Evolutionary conservation across 148 eudicot species (phyloP).

Genomic region (Cornus suecica): DNA sequence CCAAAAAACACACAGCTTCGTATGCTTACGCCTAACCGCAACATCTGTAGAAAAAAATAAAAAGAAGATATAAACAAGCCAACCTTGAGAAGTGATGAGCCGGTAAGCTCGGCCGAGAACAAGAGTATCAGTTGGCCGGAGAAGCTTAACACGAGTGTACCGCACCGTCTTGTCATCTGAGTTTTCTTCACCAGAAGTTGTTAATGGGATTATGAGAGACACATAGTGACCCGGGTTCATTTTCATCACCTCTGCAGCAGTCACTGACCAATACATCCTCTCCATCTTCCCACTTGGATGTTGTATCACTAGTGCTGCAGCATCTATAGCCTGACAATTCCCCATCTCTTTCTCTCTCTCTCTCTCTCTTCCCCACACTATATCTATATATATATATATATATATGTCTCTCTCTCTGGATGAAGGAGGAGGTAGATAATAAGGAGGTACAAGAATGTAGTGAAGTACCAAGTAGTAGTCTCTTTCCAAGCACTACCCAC

Average conservation of each 20-base stretch:
- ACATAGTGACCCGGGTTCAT: slow-evolving; percentile 89
- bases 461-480: slow-evolving; percentile 9
- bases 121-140: slow-evolving; percentile 69
- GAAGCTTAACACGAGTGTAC: slow-evolving; percentile 88
- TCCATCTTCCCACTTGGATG: slow-evolving; percentile 79
- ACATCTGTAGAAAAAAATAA: background rate
- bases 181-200: slow-evolving; percentile 26
- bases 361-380: too few species aligned
- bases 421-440: background rate
- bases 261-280: slow-evolving; percentile 70
- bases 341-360: slow-evolving; percentile 57
- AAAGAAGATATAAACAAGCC: background rate
- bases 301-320: slow-evolving; percentile 90
- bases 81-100: slow-evolving; percentile 87
- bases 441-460: slow-evolving; percentile 9
- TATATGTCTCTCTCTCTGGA: background rate
- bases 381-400: too few species aligned
- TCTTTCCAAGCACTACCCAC: slow-evolving; percentile 14
- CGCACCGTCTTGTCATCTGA: slow-evolving; percentile 42
- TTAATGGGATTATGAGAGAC: slow-evolving; percentile 78
- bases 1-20: background rate
- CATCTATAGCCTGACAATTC: slow-evolving; percentile 95
- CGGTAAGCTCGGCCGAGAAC: slow-evolving; percentile 86
- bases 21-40: too few species aligned
- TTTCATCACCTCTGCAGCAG: slow-evolving; percentile 74